Base-by-base conservation (phyloP, 805 yeast genomes). In the Alloascoidea hylecoeti region DNA sequence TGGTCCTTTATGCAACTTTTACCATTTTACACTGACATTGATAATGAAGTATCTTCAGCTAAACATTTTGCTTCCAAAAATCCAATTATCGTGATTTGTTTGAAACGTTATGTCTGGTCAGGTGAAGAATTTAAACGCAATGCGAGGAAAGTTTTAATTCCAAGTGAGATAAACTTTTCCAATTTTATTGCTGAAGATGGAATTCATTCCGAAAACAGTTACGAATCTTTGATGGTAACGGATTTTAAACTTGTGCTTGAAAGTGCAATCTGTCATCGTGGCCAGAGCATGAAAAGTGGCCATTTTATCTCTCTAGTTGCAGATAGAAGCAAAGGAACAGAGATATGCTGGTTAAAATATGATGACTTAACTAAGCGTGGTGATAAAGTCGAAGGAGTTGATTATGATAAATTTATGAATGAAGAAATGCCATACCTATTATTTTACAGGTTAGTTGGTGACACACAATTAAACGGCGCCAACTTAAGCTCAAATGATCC, bases 1-100 rank as follows among this genome's bases (percentile, higher is more conserved):
- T 74, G 79, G 79, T 73, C 73, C 79, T 73, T 74, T 46, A 56
- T 74, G 40, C 69, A 75, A 39, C 51, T 74, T 23, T 50, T 74
- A 38, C 81, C 81, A 0, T 74, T 72, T 44, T 74, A 74, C 47
- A 66, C 78, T 3, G 77, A 72, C 45, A 73, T 63, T 32, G 46
- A 45, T 50, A 49, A 14, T 35, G 42, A 43, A 15, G 30, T n/a
- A 9, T 45, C 46, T 13, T 60, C 61, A 38, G 59, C 53, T 44
- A 55, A 51, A 40, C 66, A 68, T 38, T 73, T 65, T 49, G 68
- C 64, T n/a, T 58, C 62, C 41, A 60, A 69, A 44, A 53, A 78
- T 44, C 81, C 81, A 12, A 56, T 74, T 3, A 55, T 74, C 17
- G 79, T 79, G 1, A 70, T 74, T 16, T 73, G 79, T 50, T 51